phyloP scores from a whole-genome alignment of 345 rosid species.

The Camelina sativa region DNA sequence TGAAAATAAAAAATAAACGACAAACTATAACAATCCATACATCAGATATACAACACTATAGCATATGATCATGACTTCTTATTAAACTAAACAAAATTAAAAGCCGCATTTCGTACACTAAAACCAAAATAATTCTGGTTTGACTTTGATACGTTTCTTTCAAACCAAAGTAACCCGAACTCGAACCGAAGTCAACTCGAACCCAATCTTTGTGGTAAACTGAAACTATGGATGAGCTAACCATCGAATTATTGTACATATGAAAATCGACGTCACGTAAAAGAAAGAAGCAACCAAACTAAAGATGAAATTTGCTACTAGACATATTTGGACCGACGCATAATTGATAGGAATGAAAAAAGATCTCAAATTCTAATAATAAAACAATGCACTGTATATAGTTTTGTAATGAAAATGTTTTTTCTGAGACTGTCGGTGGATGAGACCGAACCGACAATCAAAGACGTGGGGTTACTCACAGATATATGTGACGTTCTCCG shows the following conservation, averaged over 20 bases:
- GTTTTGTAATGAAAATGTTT: not conserved
- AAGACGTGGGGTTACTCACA: slow-evolving; percentile 45
- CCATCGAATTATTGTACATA: slow-evolving; percentile 22
- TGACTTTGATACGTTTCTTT: slow-evolving; percentile 13
- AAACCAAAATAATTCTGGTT: not conserved
- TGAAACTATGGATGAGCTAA: slow-evolving; percentile 1
- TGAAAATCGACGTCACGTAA: slow-evolving; percentile 36
- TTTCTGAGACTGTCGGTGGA: slow-evolving; percentile 43
- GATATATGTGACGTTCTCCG: slow-evolving; percentile 37
- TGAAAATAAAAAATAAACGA: not conserved
- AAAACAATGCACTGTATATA: not conserved
- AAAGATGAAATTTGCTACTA: slow-evolving; percentile 37
- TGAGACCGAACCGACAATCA: slow-evolving; percentile 47
- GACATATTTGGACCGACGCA: slow-evolving; percentile 41
- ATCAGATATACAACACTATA: not conserved
- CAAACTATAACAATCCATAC: slow-evolving; percentile 1
- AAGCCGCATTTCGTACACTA: not conserved
- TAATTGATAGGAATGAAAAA: slow-evolving; percentile 24
- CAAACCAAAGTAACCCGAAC: slow-evolving; percentile 12
- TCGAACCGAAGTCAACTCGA: slow-evolving; percentile 14
- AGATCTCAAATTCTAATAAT: not conserved
- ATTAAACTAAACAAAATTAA: slow-evolving; percentile 15
- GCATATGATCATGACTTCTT: not conserved
- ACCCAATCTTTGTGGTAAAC: not conserved
- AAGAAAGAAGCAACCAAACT: slow-evolving; percentile 23